Conservation (phyloP, 1,139 yeast genomes). For the Blastobotrys aristatus region DNA sequence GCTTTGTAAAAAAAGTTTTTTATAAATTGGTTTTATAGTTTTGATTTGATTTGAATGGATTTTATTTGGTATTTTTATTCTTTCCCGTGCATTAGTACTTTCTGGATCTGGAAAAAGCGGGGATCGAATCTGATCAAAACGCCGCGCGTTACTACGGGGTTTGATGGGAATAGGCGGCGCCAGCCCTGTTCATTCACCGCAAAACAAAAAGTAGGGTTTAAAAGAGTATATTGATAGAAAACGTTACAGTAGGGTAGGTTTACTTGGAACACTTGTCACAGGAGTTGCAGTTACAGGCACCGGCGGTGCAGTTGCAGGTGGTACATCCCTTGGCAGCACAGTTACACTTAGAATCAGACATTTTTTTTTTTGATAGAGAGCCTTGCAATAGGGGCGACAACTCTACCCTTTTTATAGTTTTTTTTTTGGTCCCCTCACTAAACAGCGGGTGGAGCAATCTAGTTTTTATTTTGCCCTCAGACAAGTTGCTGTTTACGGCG, state of each 20-base stretch:
- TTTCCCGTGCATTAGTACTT: too few relatives aligned
- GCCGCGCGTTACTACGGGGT: too few relatives aligned
- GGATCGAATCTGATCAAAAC: too few relatives aligned
- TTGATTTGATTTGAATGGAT: not conserved
- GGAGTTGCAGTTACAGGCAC: not conserved
- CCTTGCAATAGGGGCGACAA: not conserved
- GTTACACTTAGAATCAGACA: not conserved
- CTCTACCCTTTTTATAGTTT: not conserved
- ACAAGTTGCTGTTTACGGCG: too few relatives aligned
- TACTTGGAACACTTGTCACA: not conserved
- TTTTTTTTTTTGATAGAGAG: not conserved
- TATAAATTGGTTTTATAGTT: not conserved
- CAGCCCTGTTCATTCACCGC: too few relatives aligned
- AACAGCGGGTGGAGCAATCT: too few relatives aligned
- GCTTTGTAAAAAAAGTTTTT: not conserved
- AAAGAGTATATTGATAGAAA: not conserved
- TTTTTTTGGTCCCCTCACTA: too few relatives aligned
- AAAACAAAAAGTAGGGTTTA: too few relatives aligned
- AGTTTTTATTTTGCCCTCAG: too few relatives aligned
- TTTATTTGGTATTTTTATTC: not conserved
- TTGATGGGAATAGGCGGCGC: too few relatives aligned
- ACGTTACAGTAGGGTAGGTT: not conserved
- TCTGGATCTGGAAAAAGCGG: too few relatives aligned
- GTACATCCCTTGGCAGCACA: not conserved
- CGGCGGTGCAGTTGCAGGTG: slow-evolving; percentile 1